These are phyloP conservation scores for Penicillium verhagenii DNA, from an alignment of 495 filamentous ascomycete species.

Conservation along the genomic window DNA sequence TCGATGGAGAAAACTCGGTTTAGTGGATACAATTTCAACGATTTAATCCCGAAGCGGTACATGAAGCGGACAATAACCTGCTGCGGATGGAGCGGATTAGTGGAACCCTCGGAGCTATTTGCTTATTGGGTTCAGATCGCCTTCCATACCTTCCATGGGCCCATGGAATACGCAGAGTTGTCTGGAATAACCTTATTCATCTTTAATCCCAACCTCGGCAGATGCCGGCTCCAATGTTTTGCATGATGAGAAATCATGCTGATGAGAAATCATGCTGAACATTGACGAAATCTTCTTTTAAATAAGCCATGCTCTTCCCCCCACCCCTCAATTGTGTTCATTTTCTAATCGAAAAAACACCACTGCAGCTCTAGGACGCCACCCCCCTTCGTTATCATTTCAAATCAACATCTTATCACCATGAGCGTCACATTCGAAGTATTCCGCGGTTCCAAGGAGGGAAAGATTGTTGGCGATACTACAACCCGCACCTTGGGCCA, in stretches of 20 bases:
- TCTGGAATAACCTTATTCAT: background rate
- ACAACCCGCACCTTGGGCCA: conserved; percentile 25
- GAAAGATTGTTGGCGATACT: conserved; percentile 29
- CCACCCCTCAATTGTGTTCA: too few species aligned
- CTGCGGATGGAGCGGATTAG: background rate
- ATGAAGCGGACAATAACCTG: background rate
- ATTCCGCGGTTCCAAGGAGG: conserved; percentile 32
- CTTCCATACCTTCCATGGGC: background rate
- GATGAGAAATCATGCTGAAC: too few species aligned
- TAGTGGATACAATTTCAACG: background rate
- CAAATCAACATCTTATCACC: background rate
- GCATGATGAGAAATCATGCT: background rate
- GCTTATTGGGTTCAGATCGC: background rate
- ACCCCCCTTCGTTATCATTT: background rate
- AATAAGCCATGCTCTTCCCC: too few species aligned
- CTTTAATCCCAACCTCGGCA: background rate
- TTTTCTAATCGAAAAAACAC: too few species aligned
- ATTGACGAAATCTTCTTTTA: too few species aligned
- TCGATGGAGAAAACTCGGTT: background rate
- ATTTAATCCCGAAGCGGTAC: background rate
- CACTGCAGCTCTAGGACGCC: background rate
- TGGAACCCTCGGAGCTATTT: background rate
- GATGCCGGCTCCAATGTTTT: background rate
- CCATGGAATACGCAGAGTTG: background rate
- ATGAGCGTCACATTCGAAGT: conserved; percentile 35